phyloP scores from a whole-genome alignment of 2,329 filamentous ascomycete species.

The Penicillium psychrosexuale region DNA sequence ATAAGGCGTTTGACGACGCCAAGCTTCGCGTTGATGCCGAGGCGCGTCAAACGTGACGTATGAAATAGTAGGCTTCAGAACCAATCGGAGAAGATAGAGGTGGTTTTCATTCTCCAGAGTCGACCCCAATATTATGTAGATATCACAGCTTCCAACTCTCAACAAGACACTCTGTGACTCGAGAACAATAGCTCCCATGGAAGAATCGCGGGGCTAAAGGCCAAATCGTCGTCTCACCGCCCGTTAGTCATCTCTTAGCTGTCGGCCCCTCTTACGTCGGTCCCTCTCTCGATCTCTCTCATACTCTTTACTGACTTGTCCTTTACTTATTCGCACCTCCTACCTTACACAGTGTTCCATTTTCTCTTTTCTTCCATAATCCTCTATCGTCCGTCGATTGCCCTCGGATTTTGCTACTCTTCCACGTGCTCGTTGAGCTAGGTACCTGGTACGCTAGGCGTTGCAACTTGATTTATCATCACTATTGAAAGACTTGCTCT shows the following conservation, averaged over 20 bases:
- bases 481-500: conserved; percentile 43
- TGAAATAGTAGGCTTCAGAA: not conserved
- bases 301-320: conserved; percentile 10
- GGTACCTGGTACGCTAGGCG: conserved; percentile 29
- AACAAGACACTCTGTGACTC: not conserved
- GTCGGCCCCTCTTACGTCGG: conserved; percentile 28
- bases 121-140: not conserved
- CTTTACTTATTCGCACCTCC: conserved; percentile 14
- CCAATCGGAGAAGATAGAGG: not conserved
- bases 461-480: conserved; percentile 26
- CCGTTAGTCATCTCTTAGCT: conserved; percentile 17
- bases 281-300: conserved; percentile 12
- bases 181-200: conserved; percentile 1
- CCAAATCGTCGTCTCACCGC: conserved; percentile 8
- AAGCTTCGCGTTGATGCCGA: conserved; percentile 13
- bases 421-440: conserved; percentile 14
- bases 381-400: conserved; percentile 4
- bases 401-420: conserved; percentile 12
- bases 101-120: not conserved
- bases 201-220: conserved; percentile 5
- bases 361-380: conserved; percentile 9
- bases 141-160: not conserved
- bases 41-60: conserved; percentile 12
- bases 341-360: conserved; percentile 1
- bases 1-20: conserved; percentile 5